These are phyloP conservation scores for Gossypium arboreum DNA, from an alignment of 345 rosid genomes.

Conservation along the genomic window DNA sequence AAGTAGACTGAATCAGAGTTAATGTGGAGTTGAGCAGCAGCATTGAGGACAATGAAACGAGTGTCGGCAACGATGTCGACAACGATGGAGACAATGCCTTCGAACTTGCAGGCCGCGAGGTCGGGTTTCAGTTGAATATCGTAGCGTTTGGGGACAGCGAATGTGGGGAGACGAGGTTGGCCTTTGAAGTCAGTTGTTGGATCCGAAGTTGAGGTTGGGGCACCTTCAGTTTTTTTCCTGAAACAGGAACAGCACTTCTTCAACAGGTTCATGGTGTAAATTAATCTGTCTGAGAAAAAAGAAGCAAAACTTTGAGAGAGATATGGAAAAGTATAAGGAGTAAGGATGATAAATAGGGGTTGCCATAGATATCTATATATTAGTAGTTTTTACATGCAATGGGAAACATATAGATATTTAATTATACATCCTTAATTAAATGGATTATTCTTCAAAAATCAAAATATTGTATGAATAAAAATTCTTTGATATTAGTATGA, in stretches of 20 bases:
- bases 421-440: no score
- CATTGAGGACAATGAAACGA: slow-evolving; percentile 79
- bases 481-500: no score
- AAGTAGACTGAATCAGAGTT: slow-evolving; percentile 44
- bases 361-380: not conserved
- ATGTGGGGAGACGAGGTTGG: slow-evolving; percentile 82
- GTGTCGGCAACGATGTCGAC: slow-evolving; percentile 56
- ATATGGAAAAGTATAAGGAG: not conserved
- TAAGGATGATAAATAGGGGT: not conserved
- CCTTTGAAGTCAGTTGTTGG: slow-evolving; percentile 71
- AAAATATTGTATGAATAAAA: no score
- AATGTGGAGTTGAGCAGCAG: slow-evolving; percentile 78
- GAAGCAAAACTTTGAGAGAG: not conserved
- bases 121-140: slow-evolving; percentile 73
- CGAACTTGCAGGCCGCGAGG: slow-evolving; percentile 63
- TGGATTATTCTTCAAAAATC: no score
- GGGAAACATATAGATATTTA: not conserved
- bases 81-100: slow-evolving; percentile 57
- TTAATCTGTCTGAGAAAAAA: not conserved
- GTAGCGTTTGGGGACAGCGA: slow-evolving; percentile 79
- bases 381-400: not conserved
- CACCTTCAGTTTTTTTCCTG: no score
- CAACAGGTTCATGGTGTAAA: not conserved
- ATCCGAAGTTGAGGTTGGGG: not conserved
- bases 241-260: not conserved